These are phyloP conservation scores for Debaryomyces coudertii DNA, from an alignment of 1,139 yeast genomes.

Conservation along the genomic window DNA sequence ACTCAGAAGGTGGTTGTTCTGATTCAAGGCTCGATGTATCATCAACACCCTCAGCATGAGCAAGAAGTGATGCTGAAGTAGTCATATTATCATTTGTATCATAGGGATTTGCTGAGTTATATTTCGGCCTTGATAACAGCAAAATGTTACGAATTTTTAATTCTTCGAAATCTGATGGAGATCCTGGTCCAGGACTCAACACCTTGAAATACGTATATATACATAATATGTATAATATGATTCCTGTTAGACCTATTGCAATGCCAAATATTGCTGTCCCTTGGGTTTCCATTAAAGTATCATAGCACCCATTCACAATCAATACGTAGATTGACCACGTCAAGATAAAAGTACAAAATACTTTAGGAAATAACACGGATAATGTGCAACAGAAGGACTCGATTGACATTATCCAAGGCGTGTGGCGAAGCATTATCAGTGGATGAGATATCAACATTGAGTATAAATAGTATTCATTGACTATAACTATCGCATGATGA, in stretches of 20 bases:
- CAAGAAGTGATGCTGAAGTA: constrained; percentile 11
- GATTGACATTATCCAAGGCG: constrained; percentile 18
- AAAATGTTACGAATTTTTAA: constrained; percentile 21
- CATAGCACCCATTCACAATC: constrained; percentile 21
- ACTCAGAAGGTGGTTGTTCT: constrained; percentile 22
- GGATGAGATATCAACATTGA: constrained; percentile 29
- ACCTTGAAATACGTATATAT: constrained; percentile 55
- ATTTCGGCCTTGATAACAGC: constrained; percentile 11
- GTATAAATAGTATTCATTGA: background rate
- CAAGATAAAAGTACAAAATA: constrained; percentile 51
- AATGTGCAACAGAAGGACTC: constrained; percentile 48
- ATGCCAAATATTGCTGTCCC: constrained; percentile 17
- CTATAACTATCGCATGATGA: background rate
- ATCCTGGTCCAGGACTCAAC: constrained; percentile 65
- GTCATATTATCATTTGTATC: constrained; percentile 8
- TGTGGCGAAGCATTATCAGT: constrained; percentile 21
- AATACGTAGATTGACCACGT: constrained; percentile 63
- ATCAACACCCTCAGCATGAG: constrained; percentile 11
- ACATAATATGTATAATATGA: constrained; percentile 28
- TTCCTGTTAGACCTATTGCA: constrained; percentile 20
- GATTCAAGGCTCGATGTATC: background rate
- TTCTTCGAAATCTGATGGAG: constrained; percentile 49
- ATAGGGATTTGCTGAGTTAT: constrained; percentile 18
- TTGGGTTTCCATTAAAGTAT: constrained; percentile 19
- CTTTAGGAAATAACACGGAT: constrained; percentile 61